Percentiles rank a stretch among this genome's conserved stretches.
phyloP scores from a whole-genome alignment of 371 early-diverging fungal species.

The Mortierella sp. region DNA sequence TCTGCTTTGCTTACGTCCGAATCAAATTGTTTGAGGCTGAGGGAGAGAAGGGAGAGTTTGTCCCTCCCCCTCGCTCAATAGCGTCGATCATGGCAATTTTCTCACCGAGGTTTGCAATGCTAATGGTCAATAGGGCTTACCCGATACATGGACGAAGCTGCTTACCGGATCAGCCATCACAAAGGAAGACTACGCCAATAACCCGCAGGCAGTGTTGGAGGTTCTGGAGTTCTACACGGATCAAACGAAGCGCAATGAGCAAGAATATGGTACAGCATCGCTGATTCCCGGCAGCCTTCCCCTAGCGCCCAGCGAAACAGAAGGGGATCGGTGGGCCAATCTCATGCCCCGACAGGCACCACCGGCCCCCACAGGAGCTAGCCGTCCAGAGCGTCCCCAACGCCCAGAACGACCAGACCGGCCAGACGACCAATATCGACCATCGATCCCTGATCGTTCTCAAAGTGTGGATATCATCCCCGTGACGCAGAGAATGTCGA shows the following conservation, averaged over 20 bases:
- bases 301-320: constrained; percentile 24
- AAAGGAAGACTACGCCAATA: constrained; percentile 93
- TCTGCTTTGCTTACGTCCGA: not conserved
- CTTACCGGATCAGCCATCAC: constrained; percentile 92
- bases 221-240: constrained; percentile 97
- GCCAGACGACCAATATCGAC: no score
- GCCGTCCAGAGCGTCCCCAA: constrained; percentile 42
- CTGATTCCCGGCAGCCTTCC: constrained; percentile 34
- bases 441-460: constrained; percentile 33
- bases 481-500: constrained; percentile 50
- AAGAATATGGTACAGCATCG: constrained; percentile 56
- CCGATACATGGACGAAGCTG: constrained; percentile 92
- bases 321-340: constrained; percentile 51
- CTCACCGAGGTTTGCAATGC: no score
- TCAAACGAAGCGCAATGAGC: constrained; percentile 67
- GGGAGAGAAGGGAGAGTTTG: no score
- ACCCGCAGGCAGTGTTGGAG: constrained; percentile 96
- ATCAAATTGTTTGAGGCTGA: no score
- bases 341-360: constrained; percentile 41
- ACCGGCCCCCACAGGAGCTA: constrained; percentile 30
- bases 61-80: no score
- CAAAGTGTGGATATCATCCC: constrained; percentile 28
- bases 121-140: constrained; percentile 75
- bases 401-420: constrained; percentile 45
- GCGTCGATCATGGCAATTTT: no score